Percentiles rank a stretch among this genome's conserved stretches.
phyloP scores from a whole-genome alignment of 768 basidiomycete genomes.

The Phylloporus arenicola region DNA sequence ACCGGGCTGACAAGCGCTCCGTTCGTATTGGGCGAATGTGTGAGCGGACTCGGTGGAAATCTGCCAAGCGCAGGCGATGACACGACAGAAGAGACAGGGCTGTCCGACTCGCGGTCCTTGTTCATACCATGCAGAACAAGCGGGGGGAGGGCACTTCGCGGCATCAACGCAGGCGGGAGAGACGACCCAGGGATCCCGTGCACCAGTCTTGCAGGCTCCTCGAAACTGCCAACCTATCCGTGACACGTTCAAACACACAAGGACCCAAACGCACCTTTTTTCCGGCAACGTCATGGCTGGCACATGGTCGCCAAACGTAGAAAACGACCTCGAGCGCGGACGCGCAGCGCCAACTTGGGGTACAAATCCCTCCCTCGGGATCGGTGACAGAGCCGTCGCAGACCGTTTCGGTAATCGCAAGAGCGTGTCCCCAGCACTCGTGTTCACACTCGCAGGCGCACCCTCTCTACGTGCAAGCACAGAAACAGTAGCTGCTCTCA shows the following conservation, averaged over 20 bases:
- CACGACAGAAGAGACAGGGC: conserved; percentile 10
- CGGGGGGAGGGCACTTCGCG: conserved; percentile 17
- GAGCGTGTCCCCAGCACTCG: not conserved
- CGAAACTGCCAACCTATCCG: conserved; percentile 10
- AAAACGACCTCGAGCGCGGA: conserved; percentile 68
- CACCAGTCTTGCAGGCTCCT: conserved; percentile 19
- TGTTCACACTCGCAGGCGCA: not conserved
- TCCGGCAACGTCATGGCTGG: not conserved
- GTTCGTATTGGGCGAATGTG: conserved; percentile 13
- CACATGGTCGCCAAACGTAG: conserved; percentile 50
- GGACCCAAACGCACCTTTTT: conserved; percentile 13
- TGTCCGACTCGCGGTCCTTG: conserved; percentile 2
- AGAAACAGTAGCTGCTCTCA: conserved; percentile 30
- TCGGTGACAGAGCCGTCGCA: conserved; percentile 13
- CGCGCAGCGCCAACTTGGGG: conserved; percentile 49
- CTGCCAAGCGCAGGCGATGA: conserved; percentile 38
- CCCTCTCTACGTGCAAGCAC: conserved; percentile 23
- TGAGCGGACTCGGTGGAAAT: conserved; percentile 36
- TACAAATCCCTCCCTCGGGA: conserved; percentile 61
- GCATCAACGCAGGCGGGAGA: conserved; percentile 19
- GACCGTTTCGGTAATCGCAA: conserved; percentile 20
- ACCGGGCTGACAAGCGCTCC: too few relatives aligned
- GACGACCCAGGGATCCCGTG: not conserved
- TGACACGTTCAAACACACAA: not conserved
- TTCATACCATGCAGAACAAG: conserved; percentile 10